Conservation (phyloP, 75 land plant genomes). For the Pinus tabuliformis region DNA sequence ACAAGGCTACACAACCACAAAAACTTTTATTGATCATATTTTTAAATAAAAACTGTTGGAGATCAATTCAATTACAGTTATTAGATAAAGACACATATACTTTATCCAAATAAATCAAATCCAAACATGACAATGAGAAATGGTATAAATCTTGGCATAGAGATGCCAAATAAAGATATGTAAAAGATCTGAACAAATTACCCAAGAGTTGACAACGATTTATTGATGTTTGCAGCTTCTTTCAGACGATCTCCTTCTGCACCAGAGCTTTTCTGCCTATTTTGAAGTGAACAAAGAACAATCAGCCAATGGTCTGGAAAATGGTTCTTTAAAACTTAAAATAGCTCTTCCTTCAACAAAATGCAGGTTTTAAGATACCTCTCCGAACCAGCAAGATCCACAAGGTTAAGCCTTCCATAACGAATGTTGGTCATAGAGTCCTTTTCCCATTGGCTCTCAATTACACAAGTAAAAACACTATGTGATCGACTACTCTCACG, state of each 20-base stretch:
- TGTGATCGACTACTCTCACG: conserved; percentile 97
- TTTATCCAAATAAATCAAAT: neutral
- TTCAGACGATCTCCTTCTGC: conserved; percentile 97
- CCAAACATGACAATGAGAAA: neutral
- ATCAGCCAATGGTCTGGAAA: neutral
- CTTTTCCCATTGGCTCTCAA: conserved; percentile 94
- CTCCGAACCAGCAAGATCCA: conserved; percentile 98
- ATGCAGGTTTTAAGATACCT: conserved; percentile 40
- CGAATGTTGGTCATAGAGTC: conserved; percentile 72
- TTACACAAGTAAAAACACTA: conserved; percentile 92
- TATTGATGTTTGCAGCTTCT: conserved; percentile 97
- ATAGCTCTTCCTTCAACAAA: conserved; percentile 6
- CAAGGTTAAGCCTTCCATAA: conserved; percentile 86
- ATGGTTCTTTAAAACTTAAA: neutral
- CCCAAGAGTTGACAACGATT: conserved; percentile 97
- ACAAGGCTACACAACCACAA: conserved; percentile 68
- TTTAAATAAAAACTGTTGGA: neutral
- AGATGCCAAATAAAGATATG: neutral
- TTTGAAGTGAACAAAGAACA: neutral
- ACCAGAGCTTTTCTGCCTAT: conserved; percentile 92
- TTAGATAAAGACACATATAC: neutral
- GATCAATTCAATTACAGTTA: neutral
- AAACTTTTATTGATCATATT: neutral
- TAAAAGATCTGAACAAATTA: conserved; percentile 17
- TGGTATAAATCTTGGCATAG: neutral